Conservation (phyloP, 176 grass and related monocot species). For the Musa troglodytarum region DNA sequence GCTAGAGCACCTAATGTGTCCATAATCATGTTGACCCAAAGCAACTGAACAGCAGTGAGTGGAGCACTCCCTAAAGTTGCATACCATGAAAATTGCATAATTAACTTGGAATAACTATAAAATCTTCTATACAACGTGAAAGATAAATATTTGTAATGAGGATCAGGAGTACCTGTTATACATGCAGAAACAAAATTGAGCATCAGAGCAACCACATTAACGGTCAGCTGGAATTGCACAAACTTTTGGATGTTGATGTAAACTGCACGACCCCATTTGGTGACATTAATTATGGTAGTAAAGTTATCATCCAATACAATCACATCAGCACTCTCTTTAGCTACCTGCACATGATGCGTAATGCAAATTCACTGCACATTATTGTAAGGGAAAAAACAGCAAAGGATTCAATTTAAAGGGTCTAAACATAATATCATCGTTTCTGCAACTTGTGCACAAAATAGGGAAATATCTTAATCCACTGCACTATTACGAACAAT, state of each 20-base stretch:
- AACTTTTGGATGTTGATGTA: constrained; percentile 99
- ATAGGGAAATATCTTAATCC: no score
- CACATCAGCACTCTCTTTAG: constrained; percentile 97
- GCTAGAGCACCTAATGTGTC: constrained; percentile 84
- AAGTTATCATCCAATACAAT: constrained; percentile 96
- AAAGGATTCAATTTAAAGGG: neutral
- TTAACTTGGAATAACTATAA: neutral
- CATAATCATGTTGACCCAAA: constrained; percentile 99
- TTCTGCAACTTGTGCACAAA: no score
- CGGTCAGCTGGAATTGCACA: constrained; percentile 92
- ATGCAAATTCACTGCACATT: neutral
- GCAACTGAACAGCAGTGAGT: constrained; percentile 72
- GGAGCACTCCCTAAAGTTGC: constrained; percentile 59
- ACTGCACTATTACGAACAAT: no score
- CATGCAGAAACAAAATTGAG: constrained; percentile 84
- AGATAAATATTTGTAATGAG: neutral
- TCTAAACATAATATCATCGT: neutral
- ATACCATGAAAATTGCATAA: neutral
- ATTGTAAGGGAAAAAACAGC: neutral
- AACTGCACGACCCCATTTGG: constrained; percentile 89
- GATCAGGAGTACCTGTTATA: constrained; percentile 47
- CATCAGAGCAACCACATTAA: constrained; percentile 80
- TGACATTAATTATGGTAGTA: constrained; percentile 72
- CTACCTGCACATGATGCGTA: constrained; percentile 41
- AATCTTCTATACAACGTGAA: neutral